Base-by-base conservation (phyloP, 2,329 filamentous ascomycete genomes). In the Xylaria sp. region DNA sequence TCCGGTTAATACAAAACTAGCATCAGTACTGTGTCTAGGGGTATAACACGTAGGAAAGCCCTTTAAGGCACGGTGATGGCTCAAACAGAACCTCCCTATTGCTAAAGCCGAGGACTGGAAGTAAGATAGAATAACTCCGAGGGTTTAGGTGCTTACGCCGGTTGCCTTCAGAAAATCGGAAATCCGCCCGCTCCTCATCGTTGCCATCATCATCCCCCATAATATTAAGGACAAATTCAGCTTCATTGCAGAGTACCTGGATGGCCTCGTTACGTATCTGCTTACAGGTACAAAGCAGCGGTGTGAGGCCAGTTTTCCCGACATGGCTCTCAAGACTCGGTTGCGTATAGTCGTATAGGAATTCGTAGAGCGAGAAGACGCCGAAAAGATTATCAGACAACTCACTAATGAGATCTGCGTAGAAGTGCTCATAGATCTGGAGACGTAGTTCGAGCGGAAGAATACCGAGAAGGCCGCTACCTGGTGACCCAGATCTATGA, bases 311-410 rank as follows among this genome's bases (percentile, higher is more conserved):
- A 2, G 65, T 65, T 20, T 67, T 67, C 11, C 67, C 61, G 25
- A 67, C 53, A 22, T 67, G 61, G 7, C 65, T 67, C 44, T 65
- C 65, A 22, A 67, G 47, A 31, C 57, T 61, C 9, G 45, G 22
- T 11, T 45, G 56, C 10, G 65, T 69, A 38, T 67, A 67, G 49
- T 67, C 56, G 27, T 69, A 69, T 1, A 67, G 27, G 27, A 9
- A 62, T 29, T 69, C 67, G 17, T 67, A 67, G 9, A 67, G 36
- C 7, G 33, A 49, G 49, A 67, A 69, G 22, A 67, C 64, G 44
- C 59, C 64, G 17, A 63, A 69, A 13, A 67, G 61, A 17, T 67
- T 62, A 49, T 69, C 67, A 2, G 67, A 63, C 20, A 67, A 25
- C 25, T 69, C 67, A 15, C 36, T 56, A 29, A 65, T 65, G 25